Evolutionary conservation across 2,329 filamentous ascomycete genomes (phyloP).

Genomic region (Alternaria dauci): DNA sequence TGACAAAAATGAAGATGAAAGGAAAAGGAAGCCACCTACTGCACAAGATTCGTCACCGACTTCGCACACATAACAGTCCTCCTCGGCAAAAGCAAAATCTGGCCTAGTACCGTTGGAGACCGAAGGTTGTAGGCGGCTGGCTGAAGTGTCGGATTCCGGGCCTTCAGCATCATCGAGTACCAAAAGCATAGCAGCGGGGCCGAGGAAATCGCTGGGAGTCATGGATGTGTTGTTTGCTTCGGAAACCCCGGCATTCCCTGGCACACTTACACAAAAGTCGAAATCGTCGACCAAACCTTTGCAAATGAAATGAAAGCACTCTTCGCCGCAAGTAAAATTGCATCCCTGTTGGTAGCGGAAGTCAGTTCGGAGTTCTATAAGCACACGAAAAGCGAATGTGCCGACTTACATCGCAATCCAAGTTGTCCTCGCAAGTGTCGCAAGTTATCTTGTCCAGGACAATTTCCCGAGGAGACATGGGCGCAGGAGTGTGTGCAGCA

Average conservation of each 20-base stretch:
- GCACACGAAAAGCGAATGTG: background rate
- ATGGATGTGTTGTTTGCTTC: background rate
- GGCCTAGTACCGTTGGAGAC: constrained; percentile 1
- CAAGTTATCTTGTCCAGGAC: background rate
- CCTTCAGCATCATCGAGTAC: background rate
- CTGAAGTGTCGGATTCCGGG: background rate
- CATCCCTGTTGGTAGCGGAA: background rate
- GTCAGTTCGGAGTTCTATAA: background rate
- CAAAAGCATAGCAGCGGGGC: constrained; percentile 3
- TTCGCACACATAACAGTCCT: constrained; percentile 9
- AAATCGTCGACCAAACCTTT: background rate
- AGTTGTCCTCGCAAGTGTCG: background rate
- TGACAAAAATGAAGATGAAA: background rate
- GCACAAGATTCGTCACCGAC: constrained; percentile 2
- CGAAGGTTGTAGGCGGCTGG: background rate
- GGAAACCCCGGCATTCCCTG: background rate
- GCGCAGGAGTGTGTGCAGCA: background rate
- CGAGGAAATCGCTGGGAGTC: background rate
- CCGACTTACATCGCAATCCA: constrained; percentile 2
- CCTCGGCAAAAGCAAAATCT: constrained; percentile 2
- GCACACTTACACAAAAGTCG: background rate
- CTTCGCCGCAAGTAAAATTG: constrained; percentile 1
- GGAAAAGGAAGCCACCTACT: constrained; percentile 7
- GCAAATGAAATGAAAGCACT: background rate
- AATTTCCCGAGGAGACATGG: background rate